Percentiles rank a stretch among this genome's conserved stretches.
Evolutionary conservation across 2,329 filamentous ascomycete species (phyloP).

Genomic region (Nemania serpens): DNA sequence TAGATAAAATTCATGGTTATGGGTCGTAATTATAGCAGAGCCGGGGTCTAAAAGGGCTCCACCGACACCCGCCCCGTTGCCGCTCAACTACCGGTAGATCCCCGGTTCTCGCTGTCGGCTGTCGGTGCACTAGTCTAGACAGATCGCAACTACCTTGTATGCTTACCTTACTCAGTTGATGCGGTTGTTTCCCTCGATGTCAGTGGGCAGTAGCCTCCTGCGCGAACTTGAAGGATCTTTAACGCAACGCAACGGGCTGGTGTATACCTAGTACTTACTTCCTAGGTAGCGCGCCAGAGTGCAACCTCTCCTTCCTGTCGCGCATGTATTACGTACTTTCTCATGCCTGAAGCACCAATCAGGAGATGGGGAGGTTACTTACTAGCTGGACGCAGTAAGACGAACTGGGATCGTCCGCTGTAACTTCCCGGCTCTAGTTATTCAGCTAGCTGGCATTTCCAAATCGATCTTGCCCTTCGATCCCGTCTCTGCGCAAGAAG

Average conservation of each 20-base stretch:
- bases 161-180: no score
- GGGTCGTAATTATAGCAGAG: not conserved
- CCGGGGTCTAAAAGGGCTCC: slow-evolving; percentile 6
- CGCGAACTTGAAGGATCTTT: not conserved
- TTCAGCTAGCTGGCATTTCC: slow-evolving; percentile 10
- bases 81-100: slow-evolving; percentile 20
- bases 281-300: no score
- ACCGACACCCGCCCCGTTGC: slow-evolving; percentile 25
- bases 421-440: slow-evolving; percentile 4
- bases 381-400: slow-evolving; percentile 7
- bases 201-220: no score
- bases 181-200: no score
- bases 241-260: not conserved
- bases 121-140: slow-evolving; percentile 11
- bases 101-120: slow-evolving; percentile 22
- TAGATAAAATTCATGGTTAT: no score
- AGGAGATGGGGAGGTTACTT: slow-evolving; percentile 15
- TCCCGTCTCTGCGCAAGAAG: not conserved
- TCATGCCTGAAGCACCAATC: slow-evolving; percentile 5
- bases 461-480: slow-evolving; percentile 14
- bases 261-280: no score
- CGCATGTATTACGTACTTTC: no score
- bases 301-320: no score
- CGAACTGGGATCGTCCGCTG: not conserved
- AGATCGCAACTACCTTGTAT: no score